Evolutionary conservation across 1,139 yeast species (phyloP), one percentile per base, ranked within the genome.

Genomic region (Yamadazyma atlantica): DNA sequence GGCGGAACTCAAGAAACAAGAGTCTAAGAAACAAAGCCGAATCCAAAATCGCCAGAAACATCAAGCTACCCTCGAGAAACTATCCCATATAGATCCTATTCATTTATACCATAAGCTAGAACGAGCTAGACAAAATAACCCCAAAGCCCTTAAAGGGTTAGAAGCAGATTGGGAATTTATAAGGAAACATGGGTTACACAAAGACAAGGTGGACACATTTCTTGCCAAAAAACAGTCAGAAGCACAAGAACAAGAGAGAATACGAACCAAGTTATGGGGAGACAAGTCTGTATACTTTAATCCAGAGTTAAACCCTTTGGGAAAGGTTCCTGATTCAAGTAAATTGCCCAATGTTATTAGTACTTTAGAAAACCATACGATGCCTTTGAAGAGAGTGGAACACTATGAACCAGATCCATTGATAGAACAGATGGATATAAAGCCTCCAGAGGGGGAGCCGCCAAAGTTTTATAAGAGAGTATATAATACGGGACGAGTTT

Each of bases 221-320:
- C 43, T 57, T n/a, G 40, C 39, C 10, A 42, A 45, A 13, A 12
- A 53, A 16, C 55, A 59, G 27, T 36, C 42, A 13, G 46, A 50
- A 30, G 41, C 45, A 21, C 49, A 49, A 24, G 43, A 45, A 18
- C 51, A 51, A 25, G 58, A 53, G n/a, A 44, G 44, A 13, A 26
- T 34, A 21, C 27, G 39, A 6, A 50, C 48, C 3, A 65, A 60
- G 39, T 57, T 67, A 16, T 64, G 67, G 64, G 76, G 75, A 1
- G 51, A 43, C 38, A 49, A 64, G 31, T 69, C 75, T 2, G 55
- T 69, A 1, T 71, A 63, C 43, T 71, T 69, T 48, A 71, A 71
- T 44, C 73, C 75, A 3, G 77, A 71, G 43, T 50, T 71, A 29
- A 71, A 71, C 38, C 76, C 77, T 3, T 50, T 69, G 14, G 77